Evolutionary conservation across 352 stramenopile genomes (phyloP), one percentile per base, ranked within the genome.

Genomic region (Globisporangium cederbergense): DNA sequence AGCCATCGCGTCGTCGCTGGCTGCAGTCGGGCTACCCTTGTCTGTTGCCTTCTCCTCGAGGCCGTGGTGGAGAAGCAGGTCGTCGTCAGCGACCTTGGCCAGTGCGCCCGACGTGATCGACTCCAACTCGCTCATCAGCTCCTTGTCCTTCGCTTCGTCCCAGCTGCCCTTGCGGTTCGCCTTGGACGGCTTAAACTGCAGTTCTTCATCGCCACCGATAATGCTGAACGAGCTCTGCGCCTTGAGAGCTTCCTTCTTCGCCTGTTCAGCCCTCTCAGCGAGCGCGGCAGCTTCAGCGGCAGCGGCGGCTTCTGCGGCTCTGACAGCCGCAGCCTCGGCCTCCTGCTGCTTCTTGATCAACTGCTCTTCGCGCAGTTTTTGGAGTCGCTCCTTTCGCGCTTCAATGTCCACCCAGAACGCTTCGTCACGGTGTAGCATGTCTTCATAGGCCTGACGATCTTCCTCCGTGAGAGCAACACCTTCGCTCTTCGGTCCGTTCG

Each of bases 351-450:
- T 89, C 64, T 89, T 92, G 61, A 80, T 78, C 20, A 77, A 22
- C 54, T 90, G 82, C 36, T 91, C 81, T 57, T 93, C 83, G 32
- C 84, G 83, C 64, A 85, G 67, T 61, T 83, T 86, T 69, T 93
- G 78, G 18, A 93, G 68, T 10, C 85, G 66, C 43, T 77, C 78
- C 58, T 96, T 96, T 32, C 87, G 68, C 40, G 82, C 81, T 64
- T 93, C 87, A 64, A 96, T 96, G 34, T 94, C 87, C 16, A 75
- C 78, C 87, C 87, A 96, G 61, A 96, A 96, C 3, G 81, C 77
- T 67, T 94, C 85, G 62, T 96, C 87, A 13, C 86, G 83, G 58
- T 93, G 82, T 62, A 96, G 73, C 87, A 96, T 96, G 36, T 94
- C 83, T 71, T 96, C 87, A 38, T 96, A 96, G 34, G 85, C 85